Conservation (phyloP, 805 yeast species). For the Metschnikowia henanensis region DNA sequence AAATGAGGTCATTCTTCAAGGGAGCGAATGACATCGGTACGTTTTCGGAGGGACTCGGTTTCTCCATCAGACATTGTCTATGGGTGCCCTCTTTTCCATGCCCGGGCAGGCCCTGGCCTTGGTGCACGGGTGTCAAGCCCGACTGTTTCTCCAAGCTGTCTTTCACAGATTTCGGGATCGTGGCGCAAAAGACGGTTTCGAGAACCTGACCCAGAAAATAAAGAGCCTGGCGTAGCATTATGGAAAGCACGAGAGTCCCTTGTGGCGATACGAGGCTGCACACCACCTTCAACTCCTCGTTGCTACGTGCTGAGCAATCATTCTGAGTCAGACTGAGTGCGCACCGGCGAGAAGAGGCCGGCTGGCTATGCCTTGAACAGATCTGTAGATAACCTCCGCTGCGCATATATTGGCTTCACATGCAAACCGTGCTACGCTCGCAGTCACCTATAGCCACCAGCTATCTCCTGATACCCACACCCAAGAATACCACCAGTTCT, state of each 20-base stretch:
- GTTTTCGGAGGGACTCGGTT: background rate
- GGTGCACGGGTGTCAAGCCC: conserved; percentile 14
- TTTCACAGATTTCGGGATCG: conserved; percentile 7
- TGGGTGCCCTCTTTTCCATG: background rate
- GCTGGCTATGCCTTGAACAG: background rate
- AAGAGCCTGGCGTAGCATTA: background rate
- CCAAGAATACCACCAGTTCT: background rate
- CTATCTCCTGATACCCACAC: background rate
- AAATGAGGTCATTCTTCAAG: conserved; percentile 83
- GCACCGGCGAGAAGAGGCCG: background rate
- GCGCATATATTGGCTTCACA: background rate
- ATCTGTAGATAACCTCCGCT: conserved; percentile 10
- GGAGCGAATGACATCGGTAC: conserved; percentile 60
- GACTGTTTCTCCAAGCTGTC: conserved; percentile 1
- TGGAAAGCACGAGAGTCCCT: background rate
- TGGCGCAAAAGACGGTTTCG: conserved; percentile 9
- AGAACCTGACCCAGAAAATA: background rate
- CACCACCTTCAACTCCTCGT: background rate
- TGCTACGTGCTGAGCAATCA: background rate
- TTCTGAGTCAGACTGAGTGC: background rate
- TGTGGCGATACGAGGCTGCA: no score
- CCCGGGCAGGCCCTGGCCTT: background rate
- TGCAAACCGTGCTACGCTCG: conserved; percentile 1
- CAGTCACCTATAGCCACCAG: background rate
- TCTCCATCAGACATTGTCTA: conserved; percentile 1